These are phyloP conservation scores for Leptographium galeiforme DNA, from an alignment of 2,329 filamentous ascomycete species.

Conservation along the genomic window DNA sequence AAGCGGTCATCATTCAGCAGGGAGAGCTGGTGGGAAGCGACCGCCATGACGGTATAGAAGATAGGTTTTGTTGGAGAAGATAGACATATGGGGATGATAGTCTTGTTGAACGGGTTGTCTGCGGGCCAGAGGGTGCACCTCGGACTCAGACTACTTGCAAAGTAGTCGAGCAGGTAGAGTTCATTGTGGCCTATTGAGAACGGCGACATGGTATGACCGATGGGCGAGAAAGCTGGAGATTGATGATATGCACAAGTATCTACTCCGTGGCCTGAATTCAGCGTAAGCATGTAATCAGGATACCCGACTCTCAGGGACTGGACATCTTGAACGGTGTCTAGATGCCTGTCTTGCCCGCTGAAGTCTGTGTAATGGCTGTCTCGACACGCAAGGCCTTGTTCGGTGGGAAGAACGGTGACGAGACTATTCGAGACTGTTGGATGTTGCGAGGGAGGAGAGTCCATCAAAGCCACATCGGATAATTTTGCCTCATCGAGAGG, in stretches of 20 bases:
- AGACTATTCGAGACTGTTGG: no score
- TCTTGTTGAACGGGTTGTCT: not conserved
- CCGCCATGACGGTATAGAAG: not conserved
- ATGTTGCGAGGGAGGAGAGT: not conserved
- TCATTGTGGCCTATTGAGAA: not conserved
- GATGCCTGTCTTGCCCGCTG: no score
- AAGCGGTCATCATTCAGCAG: not conserved
- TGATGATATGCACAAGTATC: not conserved
- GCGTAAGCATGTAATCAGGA: no score
- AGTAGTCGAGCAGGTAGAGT: constrained; percentile 1
- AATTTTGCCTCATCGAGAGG: not conserved
- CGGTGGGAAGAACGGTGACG: no score
- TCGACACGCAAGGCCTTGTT: no score
- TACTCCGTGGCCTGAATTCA: not conserved
- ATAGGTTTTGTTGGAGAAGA: not conserved
- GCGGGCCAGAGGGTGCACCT: not conserved
- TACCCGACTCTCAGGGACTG: no score
- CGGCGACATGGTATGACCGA: not conserved
- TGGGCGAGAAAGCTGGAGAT: not conserved
- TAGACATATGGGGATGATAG: not conserved
- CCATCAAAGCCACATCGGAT: not conserved
- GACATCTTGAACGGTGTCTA: no score
- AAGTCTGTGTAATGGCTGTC: no score
- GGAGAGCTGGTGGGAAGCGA: not conserved
- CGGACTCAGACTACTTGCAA: not conserved